Evolutionary conservation across 352 stramenopile genomes (phyloP).

Genomic region (Phytophthora cajani): DNA sequence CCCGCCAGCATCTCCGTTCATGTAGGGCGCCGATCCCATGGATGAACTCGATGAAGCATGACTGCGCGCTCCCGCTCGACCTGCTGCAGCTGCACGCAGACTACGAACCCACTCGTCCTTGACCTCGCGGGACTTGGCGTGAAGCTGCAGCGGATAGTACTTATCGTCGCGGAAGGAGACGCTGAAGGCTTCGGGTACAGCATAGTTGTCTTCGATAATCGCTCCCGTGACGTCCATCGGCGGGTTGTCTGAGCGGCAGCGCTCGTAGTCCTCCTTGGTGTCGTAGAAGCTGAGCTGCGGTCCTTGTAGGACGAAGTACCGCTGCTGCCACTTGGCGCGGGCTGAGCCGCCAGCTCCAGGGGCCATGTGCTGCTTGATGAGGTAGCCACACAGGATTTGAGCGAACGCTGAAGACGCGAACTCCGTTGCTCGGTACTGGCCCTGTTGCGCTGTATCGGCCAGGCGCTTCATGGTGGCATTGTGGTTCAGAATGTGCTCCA

Average conservation of each 20-base stretch:
- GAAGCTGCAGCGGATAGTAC: slow-evolving; percentile 83
- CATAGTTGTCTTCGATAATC: slow-evolving; percentile 77
- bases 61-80: slow-evolving; percentile 26
- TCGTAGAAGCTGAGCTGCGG: slow-evolving; percentile 83
- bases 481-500: slow-evolving; percentile 89
- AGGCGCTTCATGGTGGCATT: slow-evolving; percentile 89
- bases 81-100: slow-evolving; percentile 61
- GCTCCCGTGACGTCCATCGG: slow-evolving; percentile 84
- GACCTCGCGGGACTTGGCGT: slow-evolving; percentile 78
- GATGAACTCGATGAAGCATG: slow-evolving; percentile 40
- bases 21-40: slow-evolving; percentile 27
- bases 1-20: slow-evolving; percentile 14
- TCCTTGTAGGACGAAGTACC: slow-evolving; percentile 87
- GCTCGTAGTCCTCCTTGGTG: slow-evolving; percentile 89
- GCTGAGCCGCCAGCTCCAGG: slow-evolving; percentile 43
- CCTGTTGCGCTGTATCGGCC: slow-evolving; percentile 84
- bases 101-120: slow-evolving; percentile 86
- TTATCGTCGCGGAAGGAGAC: slow-evolving; percentile 82
- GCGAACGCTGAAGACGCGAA: slow-evolving; percentile 76
- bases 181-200: slow-evolving; percentile 83
- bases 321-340: slow-evolving; percentile 85
- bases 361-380: slow-evolving; percentile 86
- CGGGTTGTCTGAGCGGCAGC: slow-evolving; percentile 77
- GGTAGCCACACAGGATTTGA: slow-evolving; percentile 79
- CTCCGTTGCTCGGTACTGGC: slow-evolving; percentile 87